Evolutionary conservation across 345 rosid genomes (phyloP).

Genomic region (Clarkia xantiana): DNA sequence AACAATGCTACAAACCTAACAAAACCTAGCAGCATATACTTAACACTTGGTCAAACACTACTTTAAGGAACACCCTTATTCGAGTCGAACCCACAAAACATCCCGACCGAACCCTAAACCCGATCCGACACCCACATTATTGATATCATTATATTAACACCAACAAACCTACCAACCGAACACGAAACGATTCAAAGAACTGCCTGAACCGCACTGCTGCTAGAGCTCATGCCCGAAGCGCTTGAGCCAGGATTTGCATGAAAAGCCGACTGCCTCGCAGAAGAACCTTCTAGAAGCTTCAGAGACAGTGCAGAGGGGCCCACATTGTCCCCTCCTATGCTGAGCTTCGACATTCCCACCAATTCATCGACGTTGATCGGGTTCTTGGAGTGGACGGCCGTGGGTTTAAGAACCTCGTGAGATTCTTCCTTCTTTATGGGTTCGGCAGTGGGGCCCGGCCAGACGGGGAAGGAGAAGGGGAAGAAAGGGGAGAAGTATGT

Average conservation of each 20-base stretch:
- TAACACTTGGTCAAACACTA: too few relatives aligned
- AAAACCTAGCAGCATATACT: too few relatives aligned
- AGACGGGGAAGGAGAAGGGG: conserved; percentile 56
- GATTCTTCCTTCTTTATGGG: conserved; percentile 24
- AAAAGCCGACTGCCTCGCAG: conserved; percentile 76
- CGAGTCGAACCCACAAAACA: conserved; percentile 1
- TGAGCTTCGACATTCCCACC: conserved; percentile 84
- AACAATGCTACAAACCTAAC: conserved; percentile 8
- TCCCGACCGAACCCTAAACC: neutral
- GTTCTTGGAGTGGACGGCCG: conserved; percentile 62
- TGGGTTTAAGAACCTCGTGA: conserved; percentile 76
- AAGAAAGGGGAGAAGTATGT: conserved; percentile 60
- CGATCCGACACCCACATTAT: conserved; percentile 9
- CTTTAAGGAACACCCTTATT: conserved; percentile 1
- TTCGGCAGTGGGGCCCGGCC: conserved; percentile 47
- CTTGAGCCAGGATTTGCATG: conserved; percentile 64
- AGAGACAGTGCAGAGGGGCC: conserved; percentile 60
- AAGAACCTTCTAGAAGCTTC: conserved; percentile 52
- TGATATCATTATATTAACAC: conserved; percentile 6
- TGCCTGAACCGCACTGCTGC: conserved; percentile 50
- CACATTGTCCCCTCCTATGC: conserved; percentile 39
- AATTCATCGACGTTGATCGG: conserved; percentile 85
- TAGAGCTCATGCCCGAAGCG: conserved; percentile 31
- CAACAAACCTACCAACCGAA: neutral
- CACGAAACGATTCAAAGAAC: conserved; percentile 10